These are phyloP conservation scores for Datisca glomerata DNA, from an alignment of 306 rosid genomes.

Conservation along the genomic window DNA sequence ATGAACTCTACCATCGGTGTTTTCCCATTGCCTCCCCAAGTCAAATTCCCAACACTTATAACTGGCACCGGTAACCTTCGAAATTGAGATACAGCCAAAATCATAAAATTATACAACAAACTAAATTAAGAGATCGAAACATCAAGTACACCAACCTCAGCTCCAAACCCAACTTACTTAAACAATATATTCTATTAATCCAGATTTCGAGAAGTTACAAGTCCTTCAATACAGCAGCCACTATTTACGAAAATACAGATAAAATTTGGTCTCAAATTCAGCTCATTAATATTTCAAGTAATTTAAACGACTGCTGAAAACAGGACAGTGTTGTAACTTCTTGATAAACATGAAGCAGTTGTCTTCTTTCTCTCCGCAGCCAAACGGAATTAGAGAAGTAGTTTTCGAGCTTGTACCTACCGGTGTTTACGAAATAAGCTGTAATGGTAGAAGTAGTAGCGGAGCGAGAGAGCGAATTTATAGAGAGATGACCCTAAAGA, in stretches of 20 bases:
- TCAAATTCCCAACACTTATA: slow-evolving; percentile 83
- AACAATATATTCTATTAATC: neutral
- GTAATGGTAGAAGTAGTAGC: slow-evolving; percentile 36
- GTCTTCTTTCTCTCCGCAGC: neutral
- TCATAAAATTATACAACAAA: neutral
- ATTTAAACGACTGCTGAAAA: too few species aligned
- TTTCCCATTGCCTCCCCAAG: slow-evolving; percentile 97
- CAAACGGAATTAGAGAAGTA: slow-evolving; percentile 1
- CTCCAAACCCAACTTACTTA: neutral
- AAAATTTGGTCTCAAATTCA: neutral
- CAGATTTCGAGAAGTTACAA: neutral
- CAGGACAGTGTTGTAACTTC: too few species aligned
- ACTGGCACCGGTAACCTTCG: slow-evolving; percentile 55
- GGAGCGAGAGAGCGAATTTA: slow-evolving; percentile 48
- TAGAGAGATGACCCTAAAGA: slow-evolving; percentile 47
- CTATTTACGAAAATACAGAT: neutral
- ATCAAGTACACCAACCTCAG: neutral
- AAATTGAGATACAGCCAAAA: slow-evolving; percentile 9
- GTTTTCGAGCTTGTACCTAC: slow-evolving; percentile 12
- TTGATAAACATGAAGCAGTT: neutral
- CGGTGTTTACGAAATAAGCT: slow-evolving; percentile 36
- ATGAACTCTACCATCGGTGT: slow-evolving; percentile 92
- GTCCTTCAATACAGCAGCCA: neutral
- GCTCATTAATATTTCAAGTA: too few species aligned
- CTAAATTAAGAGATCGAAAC: neutral